A percentile compares a stretch with the other conserved stretches of the same genome.
Evolutionary conservation across 148 eudicot species (phyloP).

Genomic region (Silene uniflora): DNA sequence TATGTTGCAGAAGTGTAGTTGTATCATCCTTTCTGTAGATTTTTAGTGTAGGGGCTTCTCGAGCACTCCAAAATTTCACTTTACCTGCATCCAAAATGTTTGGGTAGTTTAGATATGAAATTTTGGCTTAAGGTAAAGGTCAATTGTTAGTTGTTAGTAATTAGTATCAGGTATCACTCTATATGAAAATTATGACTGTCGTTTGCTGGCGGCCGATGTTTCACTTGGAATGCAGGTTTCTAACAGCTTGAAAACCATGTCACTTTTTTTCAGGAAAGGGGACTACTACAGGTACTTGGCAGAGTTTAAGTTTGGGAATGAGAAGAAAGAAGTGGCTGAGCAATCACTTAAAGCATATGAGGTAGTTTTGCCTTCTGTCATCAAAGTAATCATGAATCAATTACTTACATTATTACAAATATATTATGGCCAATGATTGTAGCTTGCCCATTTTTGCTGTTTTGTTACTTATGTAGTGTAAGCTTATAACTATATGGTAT

Average conservation of each 20-base stretch:
- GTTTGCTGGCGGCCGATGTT: neutral
- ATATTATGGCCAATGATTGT: neutral
- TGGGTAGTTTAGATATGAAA: too few species aligned
- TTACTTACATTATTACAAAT: neutral
- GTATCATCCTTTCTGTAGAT: too few species aligned
- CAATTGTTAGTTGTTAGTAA: too few species aligned
- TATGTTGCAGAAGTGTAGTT: too few species aligned
- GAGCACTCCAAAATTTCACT: too few species aligned
- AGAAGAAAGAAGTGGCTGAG: conserved; percentile 17
- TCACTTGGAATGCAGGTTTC: neutral
- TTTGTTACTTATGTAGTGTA: too few species aligned
- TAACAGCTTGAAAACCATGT: neutral
- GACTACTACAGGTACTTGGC: conserved; percentile 17
- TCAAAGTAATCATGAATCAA: neutral
- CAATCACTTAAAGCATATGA: conserved; percentile 17
- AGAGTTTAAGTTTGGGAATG: conserved; percentile 16
- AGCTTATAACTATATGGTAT: neutral
- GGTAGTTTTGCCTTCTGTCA: conserved; percentile 9
- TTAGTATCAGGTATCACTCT: neutral
- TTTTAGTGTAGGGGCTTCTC: too few species aligned
- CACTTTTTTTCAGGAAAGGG: conserved; percentile 13
- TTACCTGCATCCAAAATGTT: too few species aligned
- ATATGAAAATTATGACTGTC: neutral
- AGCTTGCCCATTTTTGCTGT: too few species aligned
- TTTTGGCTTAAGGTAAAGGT: too few species aligned